These are phyloP conservation scores for Hymenotorrendiella dingleyae DNA, from an alignment of 2,329 filamentous ascomycete species.

Conservation along the genomic window DNA sequence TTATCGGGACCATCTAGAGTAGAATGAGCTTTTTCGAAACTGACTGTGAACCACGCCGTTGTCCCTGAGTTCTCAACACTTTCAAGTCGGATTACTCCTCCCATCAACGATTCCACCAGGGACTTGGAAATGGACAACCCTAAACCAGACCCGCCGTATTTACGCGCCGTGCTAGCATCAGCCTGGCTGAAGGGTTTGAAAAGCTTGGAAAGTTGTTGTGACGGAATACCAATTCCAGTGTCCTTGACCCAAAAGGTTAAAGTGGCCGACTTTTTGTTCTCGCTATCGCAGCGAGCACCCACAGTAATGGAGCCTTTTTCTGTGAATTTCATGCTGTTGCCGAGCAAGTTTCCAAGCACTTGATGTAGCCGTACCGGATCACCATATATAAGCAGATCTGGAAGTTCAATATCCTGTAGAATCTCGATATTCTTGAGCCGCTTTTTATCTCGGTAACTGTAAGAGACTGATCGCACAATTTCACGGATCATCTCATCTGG, in stretches of 20 bases:
- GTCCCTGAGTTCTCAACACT: slow-evolving; percentile 68
- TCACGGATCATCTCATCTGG: slow-evolving; percentile 61
- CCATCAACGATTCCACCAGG: slow-evolving; percentile 87
- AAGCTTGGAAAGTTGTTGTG: slow-evolving; percentile 74
- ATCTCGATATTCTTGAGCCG: slow-evolving; percentile 58
- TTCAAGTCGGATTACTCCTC: slow-evolving; percentile 76
- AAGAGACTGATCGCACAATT: slow-evolving; percentile 59
- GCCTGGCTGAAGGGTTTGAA: slow-evolving; percentile 93
- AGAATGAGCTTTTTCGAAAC: slow-evolving; percentile 74
- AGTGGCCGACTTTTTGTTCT: slow-evolving; percentile 64
- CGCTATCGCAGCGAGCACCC: slow-evolving; percentile 64
- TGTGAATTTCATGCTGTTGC: slow-evolving; percentile 92
- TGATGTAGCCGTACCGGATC: slow-evolving; percentile 63
- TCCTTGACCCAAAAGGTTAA: slow-evolving; percentile 83
- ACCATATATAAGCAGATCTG: slow-evolving; percentile 61
- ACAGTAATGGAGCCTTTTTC: slow-evolving; percentile 82
- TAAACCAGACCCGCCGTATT: slow-evolving; percentile 86
- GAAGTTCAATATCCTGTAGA: slow-evolving; percentile 63
- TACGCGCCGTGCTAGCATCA: slow-evolving; percentile 81
- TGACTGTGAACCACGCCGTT: slow-evolving; percentile 71
- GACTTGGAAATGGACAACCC: slow-evolving; percentile 93
- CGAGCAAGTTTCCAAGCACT: slow-evolving; percentile 75
- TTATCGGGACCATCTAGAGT: slow-evolving; percentile 50
- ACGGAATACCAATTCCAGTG: slow-evolving; percentile 85
- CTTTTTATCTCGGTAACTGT: slow-evolving; percentile 58